A percentile compares a stretch with the other conserved stretches of the same genome.
These are phyloP conservation scores for Starmerella vitae DNA, from an alignment of 805 yeast genomes.

Conservation along the genomic window DNA sequence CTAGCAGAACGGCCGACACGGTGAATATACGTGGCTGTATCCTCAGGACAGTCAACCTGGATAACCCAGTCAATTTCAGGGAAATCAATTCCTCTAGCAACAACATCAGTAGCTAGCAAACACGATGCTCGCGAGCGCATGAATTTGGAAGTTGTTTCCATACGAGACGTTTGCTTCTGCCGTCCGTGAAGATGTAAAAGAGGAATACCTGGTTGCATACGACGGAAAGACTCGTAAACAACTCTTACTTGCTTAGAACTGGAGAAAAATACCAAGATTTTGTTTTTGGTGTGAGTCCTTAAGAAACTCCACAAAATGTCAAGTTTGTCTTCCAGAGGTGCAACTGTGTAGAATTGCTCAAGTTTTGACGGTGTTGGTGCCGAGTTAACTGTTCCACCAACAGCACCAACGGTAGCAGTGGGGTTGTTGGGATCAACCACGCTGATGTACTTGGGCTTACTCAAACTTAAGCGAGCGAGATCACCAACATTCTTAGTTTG, in stretches of 20 bases:
- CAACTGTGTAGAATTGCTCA: constrained; percentile 67
- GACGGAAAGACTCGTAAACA: constrained; percentile 74
- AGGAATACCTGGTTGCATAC: constrained; percentile 84
- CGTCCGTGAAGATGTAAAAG: constrained; percentile 76
- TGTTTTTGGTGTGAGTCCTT: constrained; percentile 65
- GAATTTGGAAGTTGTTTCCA: constrained; percentile 69
- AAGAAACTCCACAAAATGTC: constrained; percentile 78
- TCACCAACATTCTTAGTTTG: constrained; percentile 73
- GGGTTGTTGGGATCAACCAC: constrained; percentile 28
- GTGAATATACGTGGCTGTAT: constrained; percentile 76
- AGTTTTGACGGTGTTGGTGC: constrained; percentile 65
- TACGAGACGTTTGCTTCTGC: constrained; percentile 77
- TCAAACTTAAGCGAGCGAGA: constrained; percentile 63
- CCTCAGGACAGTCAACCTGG: constrained; percentile 86
- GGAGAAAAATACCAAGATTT: constrained; percentile 70
- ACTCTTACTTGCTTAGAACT: constrained; percentile 86
- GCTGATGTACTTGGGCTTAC: constrained; percentile 48
- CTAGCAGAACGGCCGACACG: constrained; percentile 86
- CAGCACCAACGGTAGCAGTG: constrained; percentile 3
- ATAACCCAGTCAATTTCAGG: constrained; percentile 94
- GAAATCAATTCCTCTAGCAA: constrained; percentile 83
- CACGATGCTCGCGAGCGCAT: constrained; percentile 68
- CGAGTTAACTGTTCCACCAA: constrained; percentile 12
- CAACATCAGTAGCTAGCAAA: constrained; percentile 79
- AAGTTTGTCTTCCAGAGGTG: constrained; percentile 65